Base-by-base conservation (phyloP, 2,329 filamentous ascomycete species). In the Fusarium pseudonygamai region DNA sequence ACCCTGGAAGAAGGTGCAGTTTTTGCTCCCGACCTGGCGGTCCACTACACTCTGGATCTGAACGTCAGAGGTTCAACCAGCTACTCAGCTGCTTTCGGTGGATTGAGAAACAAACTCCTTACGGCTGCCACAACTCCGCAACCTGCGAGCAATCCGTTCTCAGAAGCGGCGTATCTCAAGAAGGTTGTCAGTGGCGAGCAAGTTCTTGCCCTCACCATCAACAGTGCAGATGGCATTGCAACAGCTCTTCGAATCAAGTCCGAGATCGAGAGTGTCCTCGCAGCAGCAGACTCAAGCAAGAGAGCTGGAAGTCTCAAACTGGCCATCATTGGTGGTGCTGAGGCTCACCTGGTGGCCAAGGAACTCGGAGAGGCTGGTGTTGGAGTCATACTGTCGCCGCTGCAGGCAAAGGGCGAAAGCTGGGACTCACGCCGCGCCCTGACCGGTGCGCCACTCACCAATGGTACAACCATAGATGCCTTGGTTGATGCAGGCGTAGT, bases 391-490 rank as follows among this genome's bases (percentile, higher is more conserved):
- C 85, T 93, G 4, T 84, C 87, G 0, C 90, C 90, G 3, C 79
- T 91, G 18, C 86, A 89, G 71, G 86, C 88, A 1, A 89, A 88
- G 75, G 84, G 86, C 5, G 79, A 78, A 7, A 80, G 78, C 0
- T 93, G 91, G 91, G 90, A 92, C 69, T 83, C 91, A 79, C 87
- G 89, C 1, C 87, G 90, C 5, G 86, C 89, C 0, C 82, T 93
- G 16, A 87, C 89, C 0, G 91, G 91, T 4, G 90, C 91, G 10
- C 91, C 91, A 3, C 83, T 93, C 1, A 91, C 90, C 2, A 91
- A 92, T 74, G 90, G 90, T 32, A 92, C 91, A 2, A 86, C 86
- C 0, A 82, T 91, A 9, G 89, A 92, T 69, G 79, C 77, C 18
- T 84, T 93, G 3, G 73, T 91, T 1, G 85, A 86, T 13, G 90